A percentile compares a stretch with the other conserved stretches of the same genome.
Evolutionary conservation across 441 rosid genomes (phyloP).

Genomic region (Aquilaria agallochum): DNA sequence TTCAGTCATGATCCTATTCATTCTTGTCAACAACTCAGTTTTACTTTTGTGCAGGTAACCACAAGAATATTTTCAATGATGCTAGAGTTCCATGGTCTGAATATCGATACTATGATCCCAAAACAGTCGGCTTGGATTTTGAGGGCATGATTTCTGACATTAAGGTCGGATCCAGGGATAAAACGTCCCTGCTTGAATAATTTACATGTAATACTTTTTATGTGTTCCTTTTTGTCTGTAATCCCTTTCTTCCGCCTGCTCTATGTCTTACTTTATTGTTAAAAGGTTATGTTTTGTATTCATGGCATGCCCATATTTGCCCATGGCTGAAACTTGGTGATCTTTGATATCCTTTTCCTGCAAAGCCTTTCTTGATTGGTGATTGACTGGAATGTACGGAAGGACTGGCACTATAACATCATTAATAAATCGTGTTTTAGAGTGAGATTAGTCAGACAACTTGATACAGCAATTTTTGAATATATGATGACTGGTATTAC

Average conservation of each 20-base stretch:
- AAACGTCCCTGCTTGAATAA: conserved; percentile 4
- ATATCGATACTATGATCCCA: conserved; percentile 93
- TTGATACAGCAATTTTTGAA: too few relatives aligned
- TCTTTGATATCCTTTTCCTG: too few relatives aligned
- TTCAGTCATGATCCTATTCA: background rate
- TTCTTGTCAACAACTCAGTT: conserved; percentile 11
- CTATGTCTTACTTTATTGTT: background rate
- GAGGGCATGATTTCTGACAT: conserved; percentile 96
- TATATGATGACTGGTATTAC: too few relatives aligned
- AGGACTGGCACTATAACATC: too few relatives aligned
- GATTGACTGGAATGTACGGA: too few relatives aligned
- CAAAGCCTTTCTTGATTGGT: too few relatives aligned
- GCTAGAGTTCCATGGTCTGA: conserved; percentile 96
- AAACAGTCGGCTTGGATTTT: conserved; percentile 95
- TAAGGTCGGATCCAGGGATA: conserved; percentile 40
- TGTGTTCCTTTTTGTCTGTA: background rate
- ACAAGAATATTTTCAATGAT: conserved; percentile 94
- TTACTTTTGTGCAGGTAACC: conserved; percentile 62
- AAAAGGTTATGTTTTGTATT: background rate
- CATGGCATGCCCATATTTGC: too few relatives aligned
- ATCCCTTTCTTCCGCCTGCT: too few relatives aligned
- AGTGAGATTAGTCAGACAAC: too few relatives aligned
- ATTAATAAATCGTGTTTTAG: too few relatives aligned
- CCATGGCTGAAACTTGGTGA: too few relatives aligned
- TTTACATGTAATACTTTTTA: background rate